Percentiles rank a stretch among this genome's conserved stretches.
Evolutionary conservation across 257 asterid species (phyloP).

Genomic region (Penstemon eatonii): DNA sequence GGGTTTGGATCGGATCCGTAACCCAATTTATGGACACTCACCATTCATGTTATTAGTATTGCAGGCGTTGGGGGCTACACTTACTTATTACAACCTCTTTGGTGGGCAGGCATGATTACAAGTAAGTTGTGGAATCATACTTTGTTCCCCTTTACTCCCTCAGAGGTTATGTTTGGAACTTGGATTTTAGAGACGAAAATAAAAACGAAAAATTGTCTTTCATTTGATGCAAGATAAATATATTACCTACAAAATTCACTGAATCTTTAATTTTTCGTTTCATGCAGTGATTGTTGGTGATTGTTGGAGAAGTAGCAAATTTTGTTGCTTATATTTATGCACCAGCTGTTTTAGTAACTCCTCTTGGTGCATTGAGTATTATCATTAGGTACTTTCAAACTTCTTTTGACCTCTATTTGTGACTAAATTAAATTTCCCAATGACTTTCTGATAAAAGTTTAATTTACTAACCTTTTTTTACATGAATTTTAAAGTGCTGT

Average conservation of each 20-base stretch:
- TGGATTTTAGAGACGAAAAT: no score
- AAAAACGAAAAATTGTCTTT: no score
- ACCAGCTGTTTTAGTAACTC: slow-evolving; percentile 94
- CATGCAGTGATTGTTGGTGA: slow-evolving; percentile 49
- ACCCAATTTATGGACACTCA: neutral
- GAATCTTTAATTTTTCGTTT: slow-evolving; percentile 20
- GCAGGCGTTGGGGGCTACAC: slow-evolving; percentile 87
- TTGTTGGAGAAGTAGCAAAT: slow-evolving; percentile 75
- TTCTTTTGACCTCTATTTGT: slow-evolving; percentile 17
- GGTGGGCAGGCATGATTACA: slow-evolving; percentile 95
- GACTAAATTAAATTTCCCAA: slow-evolving; percentile 1
- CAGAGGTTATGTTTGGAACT: neutral
- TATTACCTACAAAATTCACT: neutral
- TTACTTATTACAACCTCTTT: slow-evolving; percentile 81
- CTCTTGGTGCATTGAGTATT: slow-evolving; percentile 88
- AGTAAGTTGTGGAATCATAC: slow-evolving; percentile 50
- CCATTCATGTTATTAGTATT: slow-evolving; percentile 10
- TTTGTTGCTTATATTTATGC: slow-evolving; percentile 89
- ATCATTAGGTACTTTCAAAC: slow-evolving; percentile 61
- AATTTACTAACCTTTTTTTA: slow-evolving; percentile 32
- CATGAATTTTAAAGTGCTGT: slow-evolving; percentile 49
- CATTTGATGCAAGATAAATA: no score
- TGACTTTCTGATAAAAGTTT: slow-evolving; percentile 24
- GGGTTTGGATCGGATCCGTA: no score
- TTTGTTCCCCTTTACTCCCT: neutral